Evolutionary conservation across 108 stramenopile genomes (phyloP), one percentile per base, ranked within the genome.

Genomic region (Cyclotella atomus): DNA sequence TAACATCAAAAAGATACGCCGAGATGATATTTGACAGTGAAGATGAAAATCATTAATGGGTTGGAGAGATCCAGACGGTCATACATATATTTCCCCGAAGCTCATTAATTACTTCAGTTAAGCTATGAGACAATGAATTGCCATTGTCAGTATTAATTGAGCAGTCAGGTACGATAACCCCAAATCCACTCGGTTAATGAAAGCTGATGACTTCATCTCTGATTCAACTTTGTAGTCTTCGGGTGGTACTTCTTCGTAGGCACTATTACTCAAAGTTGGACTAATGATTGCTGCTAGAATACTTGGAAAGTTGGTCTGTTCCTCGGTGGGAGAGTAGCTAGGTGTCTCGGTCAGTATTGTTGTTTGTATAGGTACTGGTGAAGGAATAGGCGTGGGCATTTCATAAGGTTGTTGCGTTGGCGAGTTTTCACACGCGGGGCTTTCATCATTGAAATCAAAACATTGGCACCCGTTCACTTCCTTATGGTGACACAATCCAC

Each of bases 381-480:
- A 2, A 24, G 36, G 32, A 32, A 25, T 57, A 0, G 56, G 54
- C 15, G 36, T 33, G n/a, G 62, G 50, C 8, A 45, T 60, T 4
- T 32, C 54, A 21, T 27, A n/a, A 16, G 35, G 61, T 43, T 33
- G 61, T 61, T 49, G 25, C 20, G 64, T 54, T 9, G 71, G 71
- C 43, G 71, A 73, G 53, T 75, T 75, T 46, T 27, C 32, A 45
- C 75, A 75, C 25, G 19, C 2, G 19, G 67, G 55, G 34, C 59
- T 69, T 16, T 67, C 28, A 41, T 75, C 75, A 21, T 15, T 33
- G 6, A 53, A 38, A 52, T 52, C 52, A 23, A 23, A 75, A 49
- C 75, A 75, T 17, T 75, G 21, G 35, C 75, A 75, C 0, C 75
- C 71, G 33, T 73, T 60, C 12, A 68, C 66, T 27, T 41, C 38